Base-by-base conservation (phyloP, 2,329 filamentous ascomycete genomes). In the Xylaria hypoxylon region DNA sequence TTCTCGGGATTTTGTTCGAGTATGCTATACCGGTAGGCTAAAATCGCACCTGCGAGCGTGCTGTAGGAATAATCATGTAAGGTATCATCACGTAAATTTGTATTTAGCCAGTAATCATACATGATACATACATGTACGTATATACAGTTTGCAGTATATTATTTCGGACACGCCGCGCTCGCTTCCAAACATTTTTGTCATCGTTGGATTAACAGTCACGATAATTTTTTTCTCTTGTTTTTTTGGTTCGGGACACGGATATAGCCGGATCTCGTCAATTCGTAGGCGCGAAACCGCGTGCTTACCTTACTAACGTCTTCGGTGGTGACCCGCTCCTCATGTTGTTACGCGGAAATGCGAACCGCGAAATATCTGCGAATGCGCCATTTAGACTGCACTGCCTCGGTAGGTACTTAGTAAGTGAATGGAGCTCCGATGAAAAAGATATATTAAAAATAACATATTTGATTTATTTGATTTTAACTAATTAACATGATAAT, bases 41-140 rank as follows among this genome's bases (percentile, higher is more conserved):
- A 55, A 55, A 35, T 33, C 28, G 45, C 8, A 2, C 45, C 45
- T 48, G 17, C 31, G 17, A 52, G 15, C 52, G 26, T n/a, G 31
- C 31, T 53, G 33, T 42, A 22, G 35, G 52, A 40, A 42, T 24
- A 44, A 55, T 53, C 33, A 8, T n/a, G 15, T 5, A 38, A 26
- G 51, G 52, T 55, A 6, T 3, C 51, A 53, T 53, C 51, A 17
- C 33, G 19, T 17, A 53, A 40, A 55, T 24, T 42, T 28, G 52
- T 17, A 28, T 42, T 55, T 42, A 55, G 35, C 52, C 52, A 55
- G 52, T 42, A 42, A 40, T 28, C 26, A 40, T 19, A n/a, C 15
- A 15, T 38, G 35, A 10, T 38, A 38, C 35, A 42, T 24, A 38
- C 8, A 26, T 35, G n/a, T 51, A 51, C 4, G 1, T 17, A 26